A percentile compares a stretch with the other conserved stretches of the same genome.
Conservation (phyloP, 306 rosid species). For the Lathyrus sativus region DNA sequence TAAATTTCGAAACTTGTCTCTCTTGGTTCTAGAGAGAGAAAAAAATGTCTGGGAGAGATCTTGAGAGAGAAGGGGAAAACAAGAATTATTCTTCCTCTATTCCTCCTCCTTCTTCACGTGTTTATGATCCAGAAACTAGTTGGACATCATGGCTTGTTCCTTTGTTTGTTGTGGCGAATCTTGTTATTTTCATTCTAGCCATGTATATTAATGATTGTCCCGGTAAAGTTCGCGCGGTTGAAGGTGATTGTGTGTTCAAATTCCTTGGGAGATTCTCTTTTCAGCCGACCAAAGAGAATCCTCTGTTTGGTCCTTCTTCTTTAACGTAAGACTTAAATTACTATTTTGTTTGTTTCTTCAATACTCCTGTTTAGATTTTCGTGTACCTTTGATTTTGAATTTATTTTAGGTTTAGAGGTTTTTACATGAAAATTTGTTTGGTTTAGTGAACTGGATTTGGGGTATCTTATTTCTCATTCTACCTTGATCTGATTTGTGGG, state of each 20-base stretch:
- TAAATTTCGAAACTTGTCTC: constrained; percentile 1
- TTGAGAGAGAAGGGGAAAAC: constrained; percentile 54
- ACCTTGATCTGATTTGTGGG: not conserved
- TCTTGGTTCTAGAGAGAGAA: not conserved
- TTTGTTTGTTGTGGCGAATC: constrained; percentile 62
- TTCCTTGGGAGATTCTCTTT: constrained; percentile 74
- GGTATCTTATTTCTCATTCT: constrained; percentile 14
- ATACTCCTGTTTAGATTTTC: not conserved
- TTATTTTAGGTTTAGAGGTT: constrained; percentile 3
- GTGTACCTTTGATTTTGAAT: constrained; percentile 7
- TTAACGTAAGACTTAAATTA: constrained; percentile 50
- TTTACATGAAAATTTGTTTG: constrained; percentile 3
- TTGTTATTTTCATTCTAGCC: constrained; percentile 56
- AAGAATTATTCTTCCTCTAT: constrained; percentile 31
- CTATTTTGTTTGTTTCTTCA: not conserved
- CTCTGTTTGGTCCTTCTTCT: constrained; percentile 86
- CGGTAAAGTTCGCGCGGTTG: constrained; percentile 31
- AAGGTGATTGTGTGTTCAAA: constrained; percentile 60
- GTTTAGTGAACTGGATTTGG: constrained; percentile 21
- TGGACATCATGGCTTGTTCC: constrained; percentile 93
- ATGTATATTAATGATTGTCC: constrained; percentile 86
- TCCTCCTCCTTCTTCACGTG: constrained; percentile 42
- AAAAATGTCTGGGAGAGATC: constrained; percentile 59
- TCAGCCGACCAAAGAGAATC: constrained; percentile 73
- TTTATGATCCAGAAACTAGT: constrained; percentile 51